phyloP scores from a whole-genome alignment of 2,329 filamentous ascomycete species.

The Aureobasidium lini region DNA sequence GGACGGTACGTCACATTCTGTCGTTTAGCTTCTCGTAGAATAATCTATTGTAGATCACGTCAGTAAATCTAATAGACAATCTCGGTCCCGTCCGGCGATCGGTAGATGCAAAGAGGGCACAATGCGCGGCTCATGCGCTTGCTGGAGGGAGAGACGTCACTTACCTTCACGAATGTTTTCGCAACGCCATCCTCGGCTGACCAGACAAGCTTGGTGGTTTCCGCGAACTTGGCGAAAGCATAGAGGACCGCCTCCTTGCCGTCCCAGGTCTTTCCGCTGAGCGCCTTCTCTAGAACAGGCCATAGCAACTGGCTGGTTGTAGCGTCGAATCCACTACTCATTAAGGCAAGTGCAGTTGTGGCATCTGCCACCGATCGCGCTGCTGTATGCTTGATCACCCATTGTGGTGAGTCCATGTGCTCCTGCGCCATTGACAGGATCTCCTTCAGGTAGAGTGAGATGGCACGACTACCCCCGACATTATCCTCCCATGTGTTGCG shows the following conservation, averaged over 20 bases:
- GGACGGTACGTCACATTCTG: conserved; percentile 81
- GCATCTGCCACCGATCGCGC: conserved; percentile 73
- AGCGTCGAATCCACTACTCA: conserved; percentile 48
- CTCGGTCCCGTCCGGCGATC: not conserved
- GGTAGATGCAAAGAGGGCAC: not conserved
- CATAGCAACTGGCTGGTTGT: conserved; percentile 60
- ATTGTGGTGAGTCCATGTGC: conserved; percentile 71
- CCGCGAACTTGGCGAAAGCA: conserved; percentile 70
- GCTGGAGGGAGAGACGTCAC: conserved; percentile 14
- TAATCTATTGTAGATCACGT: conserved; percentile 46
- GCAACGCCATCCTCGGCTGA: conserved; percentile 51
- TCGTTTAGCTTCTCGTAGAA: conserved; percentile 78
- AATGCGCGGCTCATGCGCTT: not conserved
- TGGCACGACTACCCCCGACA: conserved; percentile 74
- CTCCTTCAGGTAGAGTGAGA: conserved; percentile 76
- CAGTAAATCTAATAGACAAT: conserved; percentile 8
- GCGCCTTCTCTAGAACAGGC: conserved; percentile 73
- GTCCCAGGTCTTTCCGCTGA: conserved; percentile 84
- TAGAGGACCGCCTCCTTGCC: conserved; percentile 81
- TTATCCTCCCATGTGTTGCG: conserved; percentile 83
- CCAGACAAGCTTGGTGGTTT: conserved; percentile 54
- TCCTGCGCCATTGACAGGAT: conserved; percentile 62
- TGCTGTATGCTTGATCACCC: conserved; percentile 83
- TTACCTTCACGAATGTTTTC: conserved; percentile 59
- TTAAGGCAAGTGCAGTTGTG: conserved; percentile 51